These are phyloP conservation scores for Ganoderma lingzhi DNA, from an alignment of 1,284 basidiomycete species.

Conservation along the genomic window DNA sequence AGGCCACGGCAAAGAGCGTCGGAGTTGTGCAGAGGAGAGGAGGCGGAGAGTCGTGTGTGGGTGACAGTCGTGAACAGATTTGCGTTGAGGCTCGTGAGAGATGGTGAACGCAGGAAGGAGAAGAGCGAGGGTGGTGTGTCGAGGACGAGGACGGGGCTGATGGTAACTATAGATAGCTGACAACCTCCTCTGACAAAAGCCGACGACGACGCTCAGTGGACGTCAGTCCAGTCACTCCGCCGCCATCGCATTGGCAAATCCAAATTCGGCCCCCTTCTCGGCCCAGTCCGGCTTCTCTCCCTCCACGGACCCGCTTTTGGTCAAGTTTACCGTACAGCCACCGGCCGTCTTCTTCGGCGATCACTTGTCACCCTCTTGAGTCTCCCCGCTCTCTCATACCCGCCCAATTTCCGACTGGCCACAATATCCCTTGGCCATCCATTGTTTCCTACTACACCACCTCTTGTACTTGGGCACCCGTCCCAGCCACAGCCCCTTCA, in stretches of 20 bases:
- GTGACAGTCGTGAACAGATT: not conserved
- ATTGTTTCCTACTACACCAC: not conserved
- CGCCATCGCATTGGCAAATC: not conserved
- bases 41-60: not conserved
- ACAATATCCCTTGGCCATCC: not conserved
- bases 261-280: not conserved
- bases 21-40: slow-evolving; percentile 4
- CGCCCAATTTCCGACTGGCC: not conserved
- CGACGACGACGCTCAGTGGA: not conserved
- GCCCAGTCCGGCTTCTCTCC: not conserved
- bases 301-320: slow-evolving; percentile 1
- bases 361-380: not conserved
- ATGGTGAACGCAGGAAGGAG: slow-evolving; percentile 9
- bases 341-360: slow-evolving; percentile 1
- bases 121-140: slow-evolving; percentile 7
- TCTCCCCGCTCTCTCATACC: not conserved
- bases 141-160: slow-evolving; percentile 2
- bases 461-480: not conserved
- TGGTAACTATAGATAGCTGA: slow-evolving; percentile 24
- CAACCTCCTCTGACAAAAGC: not conserved
- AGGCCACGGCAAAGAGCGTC: slow-evolving; percentile 28
- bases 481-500: not conserved
- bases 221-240: not conserved
- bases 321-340: not conserved
- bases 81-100: slow-evolving; percentile 14